A percentile compares a stretch with the other conserved stretches of the same genome.
These are phyloP conservation scores for Kwoniella sp. DNA, from an alignment of 768 basidiomycete genomes.

Conservation along the genomic window DNA sequence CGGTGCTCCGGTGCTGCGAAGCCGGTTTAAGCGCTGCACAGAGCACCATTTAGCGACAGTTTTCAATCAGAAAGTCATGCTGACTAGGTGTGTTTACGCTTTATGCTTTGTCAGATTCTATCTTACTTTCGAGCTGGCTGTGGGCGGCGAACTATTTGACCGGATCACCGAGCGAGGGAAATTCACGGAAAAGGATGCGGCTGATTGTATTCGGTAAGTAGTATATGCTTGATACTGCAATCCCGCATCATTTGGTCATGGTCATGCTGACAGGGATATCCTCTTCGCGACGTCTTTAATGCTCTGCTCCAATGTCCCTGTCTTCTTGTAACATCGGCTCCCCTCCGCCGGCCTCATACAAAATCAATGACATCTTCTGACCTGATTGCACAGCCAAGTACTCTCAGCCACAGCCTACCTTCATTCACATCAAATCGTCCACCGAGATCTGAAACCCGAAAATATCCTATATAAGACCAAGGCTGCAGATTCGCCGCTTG, in stretches of 20 bases:
- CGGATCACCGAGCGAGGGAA: conserved; percentile 80
- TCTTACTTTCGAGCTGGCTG: conserved; percentile 89
- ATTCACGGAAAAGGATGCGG: conserved; percentile 90
- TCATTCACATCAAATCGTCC: conserved; percentile 89
- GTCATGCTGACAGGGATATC: too few relatives aligned
- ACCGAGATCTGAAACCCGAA: conserved; percentile 96
- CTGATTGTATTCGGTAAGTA: conserved; percentile 70
- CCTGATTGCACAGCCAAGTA: conserved; percentile 79
- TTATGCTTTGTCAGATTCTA: conserved; percentile 63
- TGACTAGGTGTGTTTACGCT: background rate
- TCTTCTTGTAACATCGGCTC: too few relatives aligned
- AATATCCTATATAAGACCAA: conserved; percentile 89
- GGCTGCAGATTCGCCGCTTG: conserved; percentile 75
- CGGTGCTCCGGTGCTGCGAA: too few relatives aligned
- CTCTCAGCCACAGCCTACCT: conserved; percentile 85
- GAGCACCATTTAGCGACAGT: too few relatives aligned
- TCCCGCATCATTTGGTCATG: too few relatives aligned
- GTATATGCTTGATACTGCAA: background rate
- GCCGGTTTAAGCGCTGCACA: too few relatives aligned
- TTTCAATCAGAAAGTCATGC: too few relatives aligned
- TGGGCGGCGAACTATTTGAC: conserved; percentile 92
- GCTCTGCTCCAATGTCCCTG: too few relatives aligned
- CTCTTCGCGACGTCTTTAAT: too few relatives aligned
- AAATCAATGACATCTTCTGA: too few relatives aligned
- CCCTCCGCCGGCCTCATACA: too few relatives aligned